Percentiles rank a stretch among this genome's conserved stretches.
Conservation (phyloP, 1,284 basidiomycete species). For the Earliella scabrosa region DNA sequence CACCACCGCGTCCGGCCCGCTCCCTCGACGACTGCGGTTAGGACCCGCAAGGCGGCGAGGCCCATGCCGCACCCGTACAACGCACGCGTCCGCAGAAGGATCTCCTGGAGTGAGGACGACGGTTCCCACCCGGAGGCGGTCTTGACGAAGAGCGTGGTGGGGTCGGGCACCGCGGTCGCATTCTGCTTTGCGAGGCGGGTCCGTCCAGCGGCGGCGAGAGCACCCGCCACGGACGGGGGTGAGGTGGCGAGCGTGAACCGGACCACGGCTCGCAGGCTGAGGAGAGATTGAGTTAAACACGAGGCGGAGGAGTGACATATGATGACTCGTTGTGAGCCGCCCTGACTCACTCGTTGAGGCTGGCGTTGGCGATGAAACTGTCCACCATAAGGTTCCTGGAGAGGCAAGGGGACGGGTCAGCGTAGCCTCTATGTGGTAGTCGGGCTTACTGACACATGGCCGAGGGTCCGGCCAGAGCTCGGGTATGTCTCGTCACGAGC, state of each 20-base stretch:
- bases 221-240: conserved; percentile 57
- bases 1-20: conserved; percentile 68
- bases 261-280: conserved; percentile 71
- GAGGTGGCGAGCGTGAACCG: conserved; percentile 69
- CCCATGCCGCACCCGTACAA: conserved; percentile 79
- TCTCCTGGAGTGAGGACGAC: conserved; percentile 52
- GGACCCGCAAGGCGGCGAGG: conserved; percentile 57
- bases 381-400: conserved; percentile 80
- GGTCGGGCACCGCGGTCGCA: conserved; percentile 42
- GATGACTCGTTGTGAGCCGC: too few species aligned
- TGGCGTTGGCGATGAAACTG: conserved; percentile 76
- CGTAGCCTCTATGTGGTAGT: neutral
- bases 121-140: conserved; percentile 46
- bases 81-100: conserved; percentile 59
- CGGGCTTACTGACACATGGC: conserved; percentile 58
- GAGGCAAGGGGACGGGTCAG: conserved; percentile 5
- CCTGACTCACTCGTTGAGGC: conserved; percentile 65
- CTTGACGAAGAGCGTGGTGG: conserved; percentile 46
- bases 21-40: conserved; percentile 58
- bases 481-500: neutral
- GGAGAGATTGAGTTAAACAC: neutral
- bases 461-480: conserved; percentile 3
- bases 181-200: conserved; percentile 57
- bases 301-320: neutral
- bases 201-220: conserved; percentile 67